Base-by-base conservation (phyloP, 345 rosid species). In the Hirschfeldia incana region DNA sequence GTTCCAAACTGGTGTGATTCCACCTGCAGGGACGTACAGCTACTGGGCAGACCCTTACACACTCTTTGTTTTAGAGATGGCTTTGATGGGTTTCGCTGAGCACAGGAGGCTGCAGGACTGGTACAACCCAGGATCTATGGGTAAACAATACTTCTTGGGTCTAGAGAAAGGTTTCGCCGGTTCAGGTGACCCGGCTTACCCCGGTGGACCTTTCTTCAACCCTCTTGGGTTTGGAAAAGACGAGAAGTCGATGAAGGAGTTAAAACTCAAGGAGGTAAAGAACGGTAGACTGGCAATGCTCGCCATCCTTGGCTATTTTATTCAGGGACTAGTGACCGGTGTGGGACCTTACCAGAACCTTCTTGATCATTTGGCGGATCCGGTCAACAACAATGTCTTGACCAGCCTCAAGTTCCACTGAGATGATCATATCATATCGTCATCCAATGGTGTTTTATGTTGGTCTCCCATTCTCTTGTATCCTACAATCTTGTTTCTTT, bases 11-110 rank as follows among this genome's bases (percentile, higher is more conserved):
- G 99, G 99, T 13, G 99, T 95, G 57, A 87, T 95, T 85, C 99
- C 99, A 6, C 98, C 97, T 0, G 99, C 99, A 0, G 98, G 99
- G 4, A 93, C 94, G 65, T 95, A 93, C 88, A 77, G 5, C 85
- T 95, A 95, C 86, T 95, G 99, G 99, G 99, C 99, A 33, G 98
- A 95, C 80, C 79, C 85, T 28, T 95, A 88, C 88, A 95, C 98
- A 0, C 86, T 95, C 26, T 92, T 95, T 16, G 97, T 95, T 8
- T n/a, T 95, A 0, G 99, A 95, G 75, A 81, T 95, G 99, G 99
- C 97, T 8, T 84, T 93, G 26, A 86, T 95, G 97, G 99, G 99
- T 4, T 95, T 95, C 17, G 98, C 99, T 0, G 99, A 95, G 86
- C 99, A 95, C 93, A 59, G 97, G 70, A 90, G 99, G 74, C 83